Evolutionary conservation across 306 rosid species (phyloP).

Genomic region (Quercus glauca): DNA sequence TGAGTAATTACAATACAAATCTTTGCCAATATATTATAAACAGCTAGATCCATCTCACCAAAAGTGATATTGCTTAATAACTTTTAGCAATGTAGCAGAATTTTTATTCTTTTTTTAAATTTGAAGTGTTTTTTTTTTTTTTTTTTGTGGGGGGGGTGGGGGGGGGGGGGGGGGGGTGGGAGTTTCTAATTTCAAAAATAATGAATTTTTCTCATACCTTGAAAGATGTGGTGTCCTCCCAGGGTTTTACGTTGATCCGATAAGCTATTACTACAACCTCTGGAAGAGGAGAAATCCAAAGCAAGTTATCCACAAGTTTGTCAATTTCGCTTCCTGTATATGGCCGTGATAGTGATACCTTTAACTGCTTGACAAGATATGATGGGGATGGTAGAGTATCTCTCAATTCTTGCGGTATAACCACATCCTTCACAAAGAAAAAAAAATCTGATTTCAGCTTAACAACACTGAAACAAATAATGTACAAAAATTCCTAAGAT

Average conservation of each 20-base stretch:
- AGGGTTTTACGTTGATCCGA: neutral
- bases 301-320: neutral
- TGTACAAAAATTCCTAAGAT: neutral
- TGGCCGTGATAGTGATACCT: neutral
- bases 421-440: too few relatives aligned
- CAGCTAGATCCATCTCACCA: too few relatives aligned
- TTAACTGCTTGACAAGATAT: constrained; percentile 10
- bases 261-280: neutral
- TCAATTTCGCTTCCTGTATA: neutral
- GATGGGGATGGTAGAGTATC: constrained; percentile 9
- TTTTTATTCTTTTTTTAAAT: too few relatives aligned
- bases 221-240: neutral
- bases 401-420: neutral
- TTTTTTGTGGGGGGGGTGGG: too few relatives aligned
- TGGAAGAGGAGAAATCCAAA: constrained; percentile 20
- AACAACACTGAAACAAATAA: too few relatives aligned
- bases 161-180: too few relatives aligned
- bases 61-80: too few relatives aligned
- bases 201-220: neutral
- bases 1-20: too few relatives aligned
- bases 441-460: neutral
- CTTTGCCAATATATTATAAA: too few relatives aligned
- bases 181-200: neutral
- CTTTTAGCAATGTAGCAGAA: too few relatives aligned
- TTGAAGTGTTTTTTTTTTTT: too few relatives aligned